Evolutionary conservation across 208 protist species (phyloP).

Genomic region (Leishmania braziliensis): DNA sequence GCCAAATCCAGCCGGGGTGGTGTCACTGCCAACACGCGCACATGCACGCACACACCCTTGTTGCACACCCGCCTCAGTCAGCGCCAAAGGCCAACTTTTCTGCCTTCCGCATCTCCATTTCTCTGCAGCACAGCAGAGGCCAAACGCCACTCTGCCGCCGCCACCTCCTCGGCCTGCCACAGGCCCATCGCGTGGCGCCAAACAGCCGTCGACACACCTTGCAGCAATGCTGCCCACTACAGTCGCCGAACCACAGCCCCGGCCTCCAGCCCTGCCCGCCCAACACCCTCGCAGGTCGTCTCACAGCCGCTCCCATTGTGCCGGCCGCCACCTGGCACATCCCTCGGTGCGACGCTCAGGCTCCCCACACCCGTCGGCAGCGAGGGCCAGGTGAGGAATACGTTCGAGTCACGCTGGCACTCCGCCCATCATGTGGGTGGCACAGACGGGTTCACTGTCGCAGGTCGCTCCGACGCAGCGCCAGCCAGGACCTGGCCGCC

Average conservation of each 20-base stretch:
- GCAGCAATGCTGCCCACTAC: not conserved
- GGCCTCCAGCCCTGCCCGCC: not conserved
- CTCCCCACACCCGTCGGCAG: too few species aligned
- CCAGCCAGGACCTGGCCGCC: not conserved
- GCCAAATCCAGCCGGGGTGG: not conserved
- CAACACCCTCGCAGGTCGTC: too few species aligned
- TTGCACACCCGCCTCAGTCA: not conserved
- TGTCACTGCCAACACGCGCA: not conserved
- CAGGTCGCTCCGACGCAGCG: not conserved
- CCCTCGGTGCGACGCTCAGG: too few species aligned
- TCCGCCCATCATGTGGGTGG: not conserved
- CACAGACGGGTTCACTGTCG: not conserved
- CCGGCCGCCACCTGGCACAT: not conserved
- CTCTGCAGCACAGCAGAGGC: not conserved
- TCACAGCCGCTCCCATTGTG: too few species aligned
- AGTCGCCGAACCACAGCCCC: not conserved
- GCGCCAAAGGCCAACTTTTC: not conserved
- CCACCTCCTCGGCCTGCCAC: not conserved
- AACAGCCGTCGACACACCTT: not conserved
- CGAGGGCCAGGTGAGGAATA: not conserved
- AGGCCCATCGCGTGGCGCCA: not conserved
- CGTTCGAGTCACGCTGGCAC: not conserved
- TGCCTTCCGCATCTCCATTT: not conserved
- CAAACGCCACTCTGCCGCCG: not conserved
- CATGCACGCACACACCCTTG: not conserved